Percentiles rank a stretch among this genome's conserved stretches.
Conservation (phyloP, 257 asterid genomes). For the Ilex asprella region DNA sequence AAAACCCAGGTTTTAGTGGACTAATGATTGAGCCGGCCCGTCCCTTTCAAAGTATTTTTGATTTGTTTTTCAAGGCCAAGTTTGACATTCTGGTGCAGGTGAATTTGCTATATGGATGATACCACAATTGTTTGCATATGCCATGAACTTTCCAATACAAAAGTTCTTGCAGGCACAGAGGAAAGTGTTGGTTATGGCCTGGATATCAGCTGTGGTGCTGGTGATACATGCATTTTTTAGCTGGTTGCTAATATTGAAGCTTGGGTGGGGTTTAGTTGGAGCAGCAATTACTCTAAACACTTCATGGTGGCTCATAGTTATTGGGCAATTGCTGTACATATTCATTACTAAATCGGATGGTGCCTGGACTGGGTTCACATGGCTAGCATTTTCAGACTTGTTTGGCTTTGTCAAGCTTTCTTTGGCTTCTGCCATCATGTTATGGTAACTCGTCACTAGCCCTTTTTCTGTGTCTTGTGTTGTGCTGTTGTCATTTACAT, state of each 20-base stretch:
- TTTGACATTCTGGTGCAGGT: conserved; percentile 29
- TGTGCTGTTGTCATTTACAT: too few species aligned
- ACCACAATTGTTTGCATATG: conserved; percentile 74
- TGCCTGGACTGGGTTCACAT: conserved; percentile 80
- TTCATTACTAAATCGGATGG: conserved; percentile 54
- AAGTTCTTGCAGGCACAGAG: conserved; percentile 81
- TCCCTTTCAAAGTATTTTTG: too few species aligned
- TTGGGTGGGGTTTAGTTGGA: conserved; percentile 56
- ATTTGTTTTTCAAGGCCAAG: too few species aligned
- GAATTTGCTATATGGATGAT: conserved; percentile 67
- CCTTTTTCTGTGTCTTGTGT: too few species aligned
- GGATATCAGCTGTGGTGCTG: conserved; percentile 48
- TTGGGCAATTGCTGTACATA: conserved; percentile 47
- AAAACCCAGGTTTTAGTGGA: too few species aligned
- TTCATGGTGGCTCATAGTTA: conserved; percentile 70
- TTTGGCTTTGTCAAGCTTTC: conserved; percentile 60
- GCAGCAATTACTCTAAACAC: conserved; percentile 60
- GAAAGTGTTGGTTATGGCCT: conserved; percentile 62
- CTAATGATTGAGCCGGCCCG: too few species aligned
- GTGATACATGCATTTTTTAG: conserved; percentile 46
- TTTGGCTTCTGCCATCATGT: conserved; percentile 73
- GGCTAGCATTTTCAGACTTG: conserved; percentile 67
- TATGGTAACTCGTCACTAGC: conserved; percentile 33
- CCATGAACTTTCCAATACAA: conserved; percentile 69
- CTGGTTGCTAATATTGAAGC: conserved; percentile 63